Base-by-base conservation (phyloP, 192 early-diverging fungal genomes). In the Chytriomyces confervae region DNA sequence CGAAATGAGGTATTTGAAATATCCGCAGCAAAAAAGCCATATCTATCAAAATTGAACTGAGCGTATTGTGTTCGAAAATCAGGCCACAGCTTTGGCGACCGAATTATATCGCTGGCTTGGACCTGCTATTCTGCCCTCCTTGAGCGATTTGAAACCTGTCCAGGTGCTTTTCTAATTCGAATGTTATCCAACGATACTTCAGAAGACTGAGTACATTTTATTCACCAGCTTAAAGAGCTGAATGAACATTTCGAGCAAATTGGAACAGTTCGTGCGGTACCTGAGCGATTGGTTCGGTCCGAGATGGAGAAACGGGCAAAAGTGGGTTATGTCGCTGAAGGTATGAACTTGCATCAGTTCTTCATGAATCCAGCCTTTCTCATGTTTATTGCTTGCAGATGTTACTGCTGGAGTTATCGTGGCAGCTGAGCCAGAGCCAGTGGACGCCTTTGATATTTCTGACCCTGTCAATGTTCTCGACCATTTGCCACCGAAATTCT, bases 51-150 rank as follows among this genome's bases (percentile, higher is more conserved):
- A 43, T 64, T 72, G 49, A 5, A 46, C 67, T 18, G 48, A 24
- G 20, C n/a, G 23, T 48, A 11, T 47, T 61, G n/a, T 77, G 44
- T 76, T 61, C 16, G 62, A 36, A 27, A 62, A 36, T 49, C 46
- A 92, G 91, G 88, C 84, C 44, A 88, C 86, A 27, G 77, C 78
- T 11, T 81, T 98, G 62, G 87, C 92, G 0, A 83, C 96, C 50
- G 97, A 98, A 84, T 79, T 99, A 67, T 98, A 95, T 77, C 89
- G 93, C 51, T 99, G 95, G 95, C 89, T 99, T 65, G 93, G 95
- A 23, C 86, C 88, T 50, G 95, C 95, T 1, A 88, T 98, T 44
- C 81, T 62, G 61, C 84, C 89, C 66, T 94, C 90, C 64, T 80
- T 99, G 49, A 86, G 86, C 43, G 94, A 97, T 7, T 79, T 99